These are phyloP conservation scores for Sorghum bicolor DNA, from an alignment of 176 grass and related monocot species.

Conservation along the genomic window Sorghum_bicolor_NCBIv3 NC_012879.2:51434501-51435000, in stretches of 20 bases:
- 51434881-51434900: not conserved
- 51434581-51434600: constrained; percentile 32
- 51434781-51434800: too few relatives aligned
- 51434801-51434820: too few relatives aligned
- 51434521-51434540: constrained; percentile 25
- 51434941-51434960: constrained; percentile 71
- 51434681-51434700: constrained; percentile 37
- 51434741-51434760: too few relatives aligned
- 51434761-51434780: too few relatives aligned
- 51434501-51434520: constrained; percentile 36
- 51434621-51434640: constrained; percentile 30
- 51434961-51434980: constrained; percentile 63
- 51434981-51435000: constrained; percentile 76
- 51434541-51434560: constrained; percentile 31
- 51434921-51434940: constrained; percentile 92
- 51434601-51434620: constrained; percentile 56
- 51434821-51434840: constrained; percentile 20
- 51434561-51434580: constrained; percentile 36
- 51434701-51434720: constrained; percentile 45
- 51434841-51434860: constrained; percentile 18
- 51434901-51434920: constrained; percentile 71
- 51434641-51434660: constrained; percentile 38
- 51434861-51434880: constrained; percentile 39
- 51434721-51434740: too few relatives aligned
- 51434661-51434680: constrained; percentile 42